phyloP scores from a whole-genome alignment of 192 early-diverging fungal species.

The Coemansia sp. region DNA sequence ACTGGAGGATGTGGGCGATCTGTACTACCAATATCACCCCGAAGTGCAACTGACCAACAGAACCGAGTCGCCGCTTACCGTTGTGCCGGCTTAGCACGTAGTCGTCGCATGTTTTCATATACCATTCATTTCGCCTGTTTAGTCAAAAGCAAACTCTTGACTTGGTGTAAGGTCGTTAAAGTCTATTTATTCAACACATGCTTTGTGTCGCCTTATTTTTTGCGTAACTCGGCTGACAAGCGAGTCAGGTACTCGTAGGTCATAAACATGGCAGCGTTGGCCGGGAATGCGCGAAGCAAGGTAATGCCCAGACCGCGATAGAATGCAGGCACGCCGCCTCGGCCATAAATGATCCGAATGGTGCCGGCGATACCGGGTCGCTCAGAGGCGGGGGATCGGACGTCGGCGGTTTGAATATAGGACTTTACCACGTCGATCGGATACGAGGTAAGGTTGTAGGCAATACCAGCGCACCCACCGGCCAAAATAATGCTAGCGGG shows the following conservation, averaged over 20 bases:
- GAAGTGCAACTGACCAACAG: constrained; percentile 38
- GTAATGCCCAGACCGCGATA: constrained; percentile 95
- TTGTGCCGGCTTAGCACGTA: not conserved
- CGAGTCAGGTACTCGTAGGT: constrained; percentile 76
- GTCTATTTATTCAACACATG: too few relatives aligned
- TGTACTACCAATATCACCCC: constrained; percentile 70
- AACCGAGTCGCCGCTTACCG: constrained; percentile 28
- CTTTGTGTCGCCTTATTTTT: constrained; percentile 1
- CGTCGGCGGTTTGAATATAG: constrained; percentile 83
- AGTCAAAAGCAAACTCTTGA: too few relatives aligned
- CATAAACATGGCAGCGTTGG: constrained; percentile 94
- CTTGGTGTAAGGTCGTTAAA: too few relatives aligned
- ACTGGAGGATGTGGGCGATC: constrained; percentile 75
- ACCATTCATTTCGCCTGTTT: constrained; percentile 1
- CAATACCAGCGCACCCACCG: constrained; percentile 88
- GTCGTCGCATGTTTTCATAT: not conserved
- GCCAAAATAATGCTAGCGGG: constrained; percentile 73
- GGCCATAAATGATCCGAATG: constrained; percentile 63
- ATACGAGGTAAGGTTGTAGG: constrained; percentile 81
- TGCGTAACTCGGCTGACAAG: constrained; percentile 15
- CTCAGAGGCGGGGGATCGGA: constrained; percentile 10
- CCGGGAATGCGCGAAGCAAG: constrained; percentile 78
- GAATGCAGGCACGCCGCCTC: constrained; percentile 77
- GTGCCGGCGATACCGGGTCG: constrained; percentile 57
- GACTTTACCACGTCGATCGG: constrained; percentile 94